Base-by-base conservation (phyloP, 805 yeast genomes). In the Metschnikowia noctiluminum region DNA sequence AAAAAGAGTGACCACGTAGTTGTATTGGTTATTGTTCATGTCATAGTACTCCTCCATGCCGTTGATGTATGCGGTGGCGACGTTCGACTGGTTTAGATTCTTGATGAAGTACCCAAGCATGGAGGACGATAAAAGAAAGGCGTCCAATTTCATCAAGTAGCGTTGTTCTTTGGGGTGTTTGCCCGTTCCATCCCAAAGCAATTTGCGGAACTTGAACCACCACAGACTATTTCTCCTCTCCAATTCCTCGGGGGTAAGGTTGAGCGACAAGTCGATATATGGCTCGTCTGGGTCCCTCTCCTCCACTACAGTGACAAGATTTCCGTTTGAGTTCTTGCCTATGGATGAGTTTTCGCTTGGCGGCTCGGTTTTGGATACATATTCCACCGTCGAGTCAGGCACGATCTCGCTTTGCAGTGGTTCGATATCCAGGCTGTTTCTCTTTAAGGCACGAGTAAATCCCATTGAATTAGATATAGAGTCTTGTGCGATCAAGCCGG, bases 141-240 rank as follows among this genome's bases (percentile, higher is more conserved):
- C 54, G 48, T 71, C 75, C 45, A 71, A 55, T 50, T 70, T 71
- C 43, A 61, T 21, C 52, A 71, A 55, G 46, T 66, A 69, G 40
- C 48, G 56, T 51, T 63, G 65, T 49, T 71, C 75, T 35, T 57
- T 58, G 6, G 72, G 71, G 48, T 69, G 72, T 51, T 66, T 68
- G 28, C 64, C 74, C 1, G 62, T 55, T 3, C 70, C 69, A 51
- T 71, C 75, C 73, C 74, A 70, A 7, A 68, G 43, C 38, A 67
- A 67, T 28, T 40, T 52, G 45, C 54, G 59, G 35, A 64, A 41
- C 32, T 57, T 57, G 32, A 30, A 30, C 32, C 32, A 30, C 32
- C 32, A 30, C 32, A 30, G 32, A 30, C 13, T 30, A 6, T 30
- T 30, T 30, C 32, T 30, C 13, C 32, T 9, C 32, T 30, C 32